phyloP scores from a whole-genome alignment of 345 rosid genomes.

The Isatis tinctoria region DNA sequence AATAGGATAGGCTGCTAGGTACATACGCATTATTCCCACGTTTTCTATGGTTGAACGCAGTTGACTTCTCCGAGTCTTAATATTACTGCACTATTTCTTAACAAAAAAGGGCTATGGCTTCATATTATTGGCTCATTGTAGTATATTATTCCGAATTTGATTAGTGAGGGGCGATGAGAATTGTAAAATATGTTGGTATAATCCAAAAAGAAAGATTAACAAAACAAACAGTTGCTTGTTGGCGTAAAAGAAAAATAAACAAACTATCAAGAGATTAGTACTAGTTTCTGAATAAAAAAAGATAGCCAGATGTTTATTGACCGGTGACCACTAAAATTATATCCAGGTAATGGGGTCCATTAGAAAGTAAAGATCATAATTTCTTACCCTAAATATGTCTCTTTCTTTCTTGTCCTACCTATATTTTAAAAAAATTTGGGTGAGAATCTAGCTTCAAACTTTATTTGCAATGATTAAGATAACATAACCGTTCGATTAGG shows the following conservation, averaged over 20 bases:
- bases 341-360: constrained; percentile 13
- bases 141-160: too few species aligned
- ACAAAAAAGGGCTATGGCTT: too few species aligned
- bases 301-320: constrained; percentile 17
- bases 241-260: too few species aligned
- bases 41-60: constrained; percentile 11
- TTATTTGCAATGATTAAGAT: background rate
- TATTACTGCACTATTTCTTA: background rate
- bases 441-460: background rate
- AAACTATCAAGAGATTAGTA: background rate
- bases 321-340: constrained; percentile 19
- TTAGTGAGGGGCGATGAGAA: background rate
- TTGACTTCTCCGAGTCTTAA: constrained; percentile 13
- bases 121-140: too few species aligned
- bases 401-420: background rate
- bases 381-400: background rate
- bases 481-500: background rate
- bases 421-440: too few species aligned
- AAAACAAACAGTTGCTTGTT: background rate
- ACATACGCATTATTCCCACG: background rate
- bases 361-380: background rate
- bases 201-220: background rate
- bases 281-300: background rate
- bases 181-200: background rate
- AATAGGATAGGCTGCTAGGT: background rate